Evolutionary conservation across 2,329 filamentous ascomycete genomes (phyloP).

Genomic region (Epichloe brachyelytri): DNA sequence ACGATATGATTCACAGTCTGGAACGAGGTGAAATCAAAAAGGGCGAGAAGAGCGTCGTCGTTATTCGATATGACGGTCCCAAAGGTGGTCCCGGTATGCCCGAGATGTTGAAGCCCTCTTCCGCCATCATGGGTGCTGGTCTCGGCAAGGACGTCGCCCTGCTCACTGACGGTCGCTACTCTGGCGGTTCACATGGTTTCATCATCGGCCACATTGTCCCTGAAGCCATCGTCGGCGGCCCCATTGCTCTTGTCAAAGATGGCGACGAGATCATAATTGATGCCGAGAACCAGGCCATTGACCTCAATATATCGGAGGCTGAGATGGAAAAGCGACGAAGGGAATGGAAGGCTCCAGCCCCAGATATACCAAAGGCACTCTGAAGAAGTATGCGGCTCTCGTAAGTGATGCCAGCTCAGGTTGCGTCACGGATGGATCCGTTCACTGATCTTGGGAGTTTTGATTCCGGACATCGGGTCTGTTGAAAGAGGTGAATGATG

Average conservation of each 20-base stretch:
- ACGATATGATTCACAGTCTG: constrained; percentile 64
- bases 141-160: constrained; percentile 65
- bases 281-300: constrained; percentile 56
- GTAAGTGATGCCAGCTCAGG: constrained; percentile 47
- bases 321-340: constrained; percentile 46
- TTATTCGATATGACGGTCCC: constrained; percentile 87
- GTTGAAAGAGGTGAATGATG: not conserved
- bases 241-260: constrained; percentile 70
- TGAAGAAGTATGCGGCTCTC: constrained; percentile 55
- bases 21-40: constrained; percentile 67
- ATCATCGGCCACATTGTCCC: constrained; percentile 80
- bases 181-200: constrained; percentile 74
- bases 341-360: constrained; percentile 49
- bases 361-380: constrained; percentile 48
- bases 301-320: constrained; percentile 53
- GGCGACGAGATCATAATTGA: constrained; percentile 76
- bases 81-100: constrained; percentile 93
- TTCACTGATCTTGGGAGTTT: constrained; percentile 4
- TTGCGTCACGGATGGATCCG: constrained; percentile 39
- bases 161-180: constrained; percentile 64
- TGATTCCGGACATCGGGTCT: not conserved
- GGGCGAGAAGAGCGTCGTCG: constrained; percentile 76
- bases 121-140: constrained; percentile 82
- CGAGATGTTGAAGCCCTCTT: constrained; percentile 87
- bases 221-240: constrained; percentile 74